phyloP scores from a whole-genome alignment of 129 eudicot species.

The Tagetes patula region DNA sequence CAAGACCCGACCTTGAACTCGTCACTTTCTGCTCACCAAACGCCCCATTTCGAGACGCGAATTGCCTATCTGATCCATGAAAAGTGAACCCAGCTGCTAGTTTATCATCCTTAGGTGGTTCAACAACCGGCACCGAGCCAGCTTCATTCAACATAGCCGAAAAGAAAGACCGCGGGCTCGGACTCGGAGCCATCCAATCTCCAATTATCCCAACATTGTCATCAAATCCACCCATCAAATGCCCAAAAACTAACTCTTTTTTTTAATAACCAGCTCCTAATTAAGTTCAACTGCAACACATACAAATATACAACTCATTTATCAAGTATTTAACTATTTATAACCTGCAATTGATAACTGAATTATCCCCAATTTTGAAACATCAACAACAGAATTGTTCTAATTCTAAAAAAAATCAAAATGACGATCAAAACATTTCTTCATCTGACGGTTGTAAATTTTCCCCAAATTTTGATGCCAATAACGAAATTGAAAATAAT shows the following conservation, averaged over 20 bases:
- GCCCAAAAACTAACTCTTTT: background rate
- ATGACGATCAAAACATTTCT: background rate
- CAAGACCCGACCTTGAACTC: slow-evolving; percentile 49
- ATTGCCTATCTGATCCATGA: slow-evolving; percentile 25
- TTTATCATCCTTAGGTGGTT: slow-evolving; percentile 19
- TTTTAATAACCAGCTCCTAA: background rate
- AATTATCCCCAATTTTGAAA: no score
- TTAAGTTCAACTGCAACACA: slow-evolving; percentile 6
- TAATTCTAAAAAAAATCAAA: background rate
- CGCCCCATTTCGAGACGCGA: slow-evolving; percentile 8
- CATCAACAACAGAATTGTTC: background rate
- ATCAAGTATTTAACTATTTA: background rate
- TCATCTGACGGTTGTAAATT: background rate
- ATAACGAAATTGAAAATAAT: no score
- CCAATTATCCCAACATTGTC: slow-evolving; percentile 51
- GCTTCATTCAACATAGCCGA: slow-evolving; percentile 45
- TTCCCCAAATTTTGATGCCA: background rate
- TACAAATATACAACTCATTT: no score
- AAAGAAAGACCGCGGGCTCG: slow-evolving; percentile 47
- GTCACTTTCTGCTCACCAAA: slow-evolving; percentile 35
- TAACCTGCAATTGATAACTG: background rate
- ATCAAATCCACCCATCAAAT: slow-evolving; percentile 58
- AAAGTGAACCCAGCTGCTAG: slow-evolving; percentile 29
- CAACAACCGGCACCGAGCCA: slow-evolving; percentile 22
- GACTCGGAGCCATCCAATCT: slow-evolving; percentile 62